Base-by-base conservation (phyloP, 805 yeast species). In the Hanseniaspora osmophila region DNA sequence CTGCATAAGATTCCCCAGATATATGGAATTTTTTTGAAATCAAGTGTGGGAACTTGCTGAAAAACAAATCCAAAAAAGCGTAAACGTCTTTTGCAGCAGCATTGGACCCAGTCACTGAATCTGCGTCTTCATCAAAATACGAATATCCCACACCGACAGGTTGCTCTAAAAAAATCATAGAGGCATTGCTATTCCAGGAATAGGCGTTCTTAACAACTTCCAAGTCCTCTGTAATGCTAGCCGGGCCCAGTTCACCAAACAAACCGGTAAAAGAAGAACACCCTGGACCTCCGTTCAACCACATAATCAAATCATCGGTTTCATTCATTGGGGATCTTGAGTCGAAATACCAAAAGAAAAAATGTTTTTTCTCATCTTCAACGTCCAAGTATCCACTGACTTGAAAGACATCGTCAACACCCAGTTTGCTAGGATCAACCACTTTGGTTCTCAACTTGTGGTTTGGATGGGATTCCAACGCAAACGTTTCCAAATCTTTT, bases 201-300 rank as follows among this genome's bases (percentile, higher is more conserved):
- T 77, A 66, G 18, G 87, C 87, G 67, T 85, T 85, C 63, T 66
- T 65, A 38, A 72, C 69, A 18, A 88, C 88, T 55, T 74, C 73
- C 48, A 78, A 60, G 27, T 80, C 74, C 38, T 74, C 61, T 48
- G 69, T 73, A 50, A 85, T 77, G 18, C 78, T 69, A 2, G 94
- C 71, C 13, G 95, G 90, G 29, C 95, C 95, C 54, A 85, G 71
- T 61, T 86, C 95, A 60, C 84, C 84, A 59, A 85, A 81, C 52
- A 84, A 71, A 0, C 95, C 95, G 12, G 94, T 84, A 65, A 84
- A 65, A 10, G 94, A 84, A 13, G 94, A 83, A 65, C 95, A 86
- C 3, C 96, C 96, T 40, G 96, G 95, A 15, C 96, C 96, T 54
- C 96, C 96, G 59, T 86, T 86, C 59, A 86, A 90, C 73, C 18